Base-by-base conservation (phyloP, 1,139 yeast genomes). In the Yamadazyma aaseri region DNA sequence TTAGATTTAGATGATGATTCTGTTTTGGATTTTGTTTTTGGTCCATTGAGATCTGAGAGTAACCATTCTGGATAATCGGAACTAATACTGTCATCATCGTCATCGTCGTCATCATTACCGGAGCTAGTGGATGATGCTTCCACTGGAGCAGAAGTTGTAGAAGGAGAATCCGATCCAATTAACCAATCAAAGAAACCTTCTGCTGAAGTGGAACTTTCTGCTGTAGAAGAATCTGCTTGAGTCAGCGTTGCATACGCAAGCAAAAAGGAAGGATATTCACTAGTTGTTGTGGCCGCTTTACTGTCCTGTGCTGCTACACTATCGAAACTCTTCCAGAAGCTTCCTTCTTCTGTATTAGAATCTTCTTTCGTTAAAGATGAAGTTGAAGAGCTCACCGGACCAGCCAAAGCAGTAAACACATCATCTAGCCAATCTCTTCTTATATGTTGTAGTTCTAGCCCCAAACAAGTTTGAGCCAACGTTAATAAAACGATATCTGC, bases 321-420 rank as follows among this genome's bases (percentile, higher is more conserved):
- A 14, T 31, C 27, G 16, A 41, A 41, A 29, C 44, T 41, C 12
- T 20, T 29, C 44, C 44, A 41, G 26, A 41, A 41, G 5, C 15
- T 6, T 10, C 13, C 25, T 22, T 7, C 12, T 10, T n/a, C 20
- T 6, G 20, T 18, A 24, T 21, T 29, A 11, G 15, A 15, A 12
- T 26, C 24, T 6, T 20, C 32, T 29, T 17, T 23, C 4, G 25
- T 15, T 9, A 12, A 6, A 11, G n/a, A 6, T 22, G 20, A 18
- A 18, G 20, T 18, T 6, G 20, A 18, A 15, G 38, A 21, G 4
- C 28, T 18, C n/a, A 24, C 10, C 7, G 35, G 14, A 14, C 26
- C 5, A 12, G 25, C 25, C 3, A 20, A 12, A 20, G 12, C 36
- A 14, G 20, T 26, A 15, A 39, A 34, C 11, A 39, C 12, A 25